A percentile compares a stretch with the other conserved stretches of the same genome.
Evolutionary conservation across 208 protist species (phyloP).

Genomic region (Trypanosoma scelopori): DNA sequence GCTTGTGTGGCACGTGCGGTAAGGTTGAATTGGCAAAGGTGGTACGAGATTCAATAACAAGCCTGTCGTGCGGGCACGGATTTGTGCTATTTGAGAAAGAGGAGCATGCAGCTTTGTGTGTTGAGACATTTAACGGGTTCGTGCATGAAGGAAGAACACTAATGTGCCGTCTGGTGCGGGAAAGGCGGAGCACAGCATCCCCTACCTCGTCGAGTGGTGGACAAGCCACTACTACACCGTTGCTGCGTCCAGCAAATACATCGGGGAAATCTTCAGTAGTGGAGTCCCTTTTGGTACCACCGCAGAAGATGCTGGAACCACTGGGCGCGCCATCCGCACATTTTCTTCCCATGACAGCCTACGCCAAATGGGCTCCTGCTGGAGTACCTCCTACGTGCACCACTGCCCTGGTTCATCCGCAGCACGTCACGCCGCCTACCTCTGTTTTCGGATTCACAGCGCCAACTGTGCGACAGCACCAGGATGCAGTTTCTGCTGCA

Average conservation of each 20-base stretch:
- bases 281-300: neutral
- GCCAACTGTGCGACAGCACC: neutral
- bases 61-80: constrained; percentile 24
- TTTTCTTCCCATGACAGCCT: neutral
- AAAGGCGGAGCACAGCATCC: constrained; percentile 6
- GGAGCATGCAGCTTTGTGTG: constrained; percentile 17
- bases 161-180: constrained; percentile 21
- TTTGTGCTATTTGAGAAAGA: constrained; percentile 37
- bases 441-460: neutral
- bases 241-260: neutral
- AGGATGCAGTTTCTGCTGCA: neutral
- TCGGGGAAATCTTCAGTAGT: neutral
- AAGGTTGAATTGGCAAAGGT: constrained; percentile 30
- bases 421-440: too few species aligned
- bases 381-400: neutral
- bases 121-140: constrained; percentile 14
- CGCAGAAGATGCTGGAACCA: neutral
- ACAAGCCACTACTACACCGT: neutral
- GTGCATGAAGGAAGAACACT: constrained; percentile 17
- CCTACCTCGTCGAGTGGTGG: neutral
- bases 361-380: constrained; percentile 11
- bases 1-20: constrained; percentile 25
- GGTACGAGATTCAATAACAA: constrained; percentile 26
- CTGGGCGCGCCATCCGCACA: neutral
- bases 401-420: too few species aligned